Percentiles rank a stretch among this genome's conserved stretches.
phyloP scores from a whole-genome alignment of 352 stramenopile species.

The Phytophthora constricta region DNA sequence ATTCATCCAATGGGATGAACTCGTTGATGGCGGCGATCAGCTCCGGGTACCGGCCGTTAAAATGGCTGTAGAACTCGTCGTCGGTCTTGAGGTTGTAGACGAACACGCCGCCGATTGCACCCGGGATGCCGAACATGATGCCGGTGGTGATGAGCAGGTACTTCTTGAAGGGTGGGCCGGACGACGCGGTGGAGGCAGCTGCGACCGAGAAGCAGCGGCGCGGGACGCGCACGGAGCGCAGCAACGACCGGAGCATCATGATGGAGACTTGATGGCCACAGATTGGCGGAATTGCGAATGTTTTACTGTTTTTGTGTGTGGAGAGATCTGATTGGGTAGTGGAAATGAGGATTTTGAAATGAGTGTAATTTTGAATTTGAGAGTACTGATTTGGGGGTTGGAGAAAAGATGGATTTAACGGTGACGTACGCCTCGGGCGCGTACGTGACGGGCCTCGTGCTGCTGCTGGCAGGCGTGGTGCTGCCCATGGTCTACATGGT shows the following conservation, averaged over 20 bases:
- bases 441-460: constrained; percentile 71
- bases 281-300: not conserved
- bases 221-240: constrained; percentile 21
- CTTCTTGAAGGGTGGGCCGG: constrained; percentile 64
- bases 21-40: constrained; percentile 70
- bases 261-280: not conserved
- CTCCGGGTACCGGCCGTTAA: constrained; percentile 84
- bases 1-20: constrained; percentile 68
- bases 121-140: constrained; percentile 82
- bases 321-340: constrained; percentile 11
- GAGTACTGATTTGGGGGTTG: too few species aligned
- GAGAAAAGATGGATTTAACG: constrained; percentile 36
- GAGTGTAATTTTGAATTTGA: too few species aligned
- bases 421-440: constrained; percentile 78
- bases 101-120: constrained; percentile 65
- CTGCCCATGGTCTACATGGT: constrained; percentile 88
- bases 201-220: constrained; percentile 19
- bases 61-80: constrained; percentile 86
- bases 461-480: constrained; percentile 74
- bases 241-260: constrained; percentile 18
- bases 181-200: not conserved
- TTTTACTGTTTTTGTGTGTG: not conserved
- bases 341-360: not conserved
- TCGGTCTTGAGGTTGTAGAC: constrained; percentile 87
- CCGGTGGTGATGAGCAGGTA: constrained; percentile 81